Conservation (phyloP, 352 stramenopile genomes). For the Phytopythium boreale region DNA sequence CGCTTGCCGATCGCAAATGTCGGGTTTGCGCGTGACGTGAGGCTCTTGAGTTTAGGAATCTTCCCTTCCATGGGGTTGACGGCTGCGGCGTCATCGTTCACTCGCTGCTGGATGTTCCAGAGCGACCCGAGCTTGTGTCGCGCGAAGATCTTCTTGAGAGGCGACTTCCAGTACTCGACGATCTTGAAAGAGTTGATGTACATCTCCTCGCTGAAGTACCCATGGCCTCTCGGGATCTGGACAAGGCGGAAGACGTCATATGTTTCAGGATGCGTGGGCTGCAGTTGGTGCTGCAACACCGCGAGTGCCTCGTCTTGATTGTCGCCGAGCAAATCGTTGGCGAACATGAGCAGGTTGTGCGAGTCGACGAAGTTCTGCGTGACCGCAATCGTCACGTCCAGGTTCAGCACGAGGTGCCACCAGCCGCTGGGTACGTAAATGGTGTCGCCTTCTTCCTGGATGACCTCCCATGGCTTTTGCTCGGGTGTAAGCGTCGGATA, state of each 20-base stretch:
- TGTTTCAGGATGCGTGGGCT: constrained; percentile 41
- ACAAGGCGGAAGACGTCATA: constrained; percentile 67
- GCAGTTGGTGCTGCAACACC: constrained; percentile 49
- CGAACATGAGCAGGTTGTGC: constrained; percentile 75
- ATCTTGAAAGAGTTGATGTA: constrained; percentile 61
- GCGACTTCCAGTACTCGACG: constrained; percentile 53
- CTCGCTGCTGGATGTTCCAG: constrained; percentile 8
- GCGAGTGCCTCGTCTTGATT: constrained; percentile 55
- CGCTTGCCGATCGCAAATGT: constrained; percentile 63
- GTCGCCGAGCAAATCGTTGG: constrained; percentile 65
- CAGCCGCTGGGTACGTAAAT: constrained; percentile 97
- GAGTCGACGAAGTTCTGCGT: constrained; percentile 95
- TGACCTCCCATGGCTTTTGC: constrained; percentile 74
- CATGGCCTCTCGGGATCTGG: constrained; percentile 51
- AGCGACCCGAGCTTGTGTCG: constrained; percentile 36
- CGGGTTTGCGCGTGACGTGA: constrained; percentile 79
- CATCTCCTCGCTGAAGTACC: constrained; percentile 59
- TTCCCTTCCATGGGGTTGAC: constrained; percentile 19
- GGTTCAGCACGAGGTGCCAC: constrained; percentile 98
- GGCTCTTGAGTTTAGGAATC: constrained; percentile 43
- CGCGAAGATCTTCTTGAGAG: constrained; percentile 51
- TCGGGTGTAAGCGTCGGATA: constrained; percentile 74
- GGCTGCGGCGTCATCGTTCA: neutral
- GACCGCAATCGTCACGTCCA: constrained; percentile 92
- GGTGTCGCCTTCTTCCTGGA: constrained; percentile 93